phyloP scores from a whole-genome alignment of 1,284 basidiomycete species.

The Lignosus rhinocerotis region DNA sequence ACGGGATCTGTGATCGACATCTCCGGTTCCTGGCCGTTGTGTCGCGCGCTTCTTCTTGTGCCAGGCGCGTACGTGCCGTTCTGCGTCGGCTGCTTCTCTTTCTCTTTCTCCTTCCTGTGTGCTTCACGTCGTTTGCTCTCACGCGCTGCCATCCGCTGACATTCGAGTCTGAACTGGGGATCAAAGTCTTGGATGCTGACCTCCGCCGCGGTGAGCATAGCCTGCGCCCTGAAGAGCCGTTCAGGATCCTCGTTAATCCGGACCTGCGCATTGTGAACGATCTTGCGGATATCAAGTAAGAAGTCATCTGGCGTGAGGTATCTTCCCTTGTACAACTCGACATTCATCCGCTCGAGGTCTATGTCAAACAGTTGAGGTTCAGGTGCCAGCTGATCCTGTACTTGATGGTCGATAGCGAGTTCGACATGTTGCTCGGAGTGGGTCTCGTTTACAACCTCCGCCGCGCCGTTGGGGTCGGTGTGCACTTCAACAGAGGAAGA shows the following conservation, averaged over 20 bases:
- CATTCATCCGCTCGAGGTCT: conserved; percentile 91
- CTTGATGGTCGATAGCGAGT: conserved; percentile 23
- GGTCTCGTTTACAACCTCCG: conserved; percentile 46
- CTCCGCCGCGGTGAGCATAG: conserved; percentile 87
- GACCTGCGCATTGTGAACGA: conserved; percentile 84
- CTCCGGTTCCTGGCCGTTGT: conserved; percentile 72
- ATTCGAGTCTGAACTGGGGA: conserved; percentile 78
- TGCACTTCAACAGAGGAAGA: conserved; percentile 44
- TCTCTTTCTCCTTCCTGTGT: conserved; percentile 51
- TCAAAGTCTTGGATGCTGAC: conserved; percentile 93
- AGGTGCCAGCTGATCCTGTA: conserved; percentile 23
- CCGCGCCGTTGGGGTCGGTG: conserved; percentile 41
- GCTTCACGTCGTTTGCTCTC: conserved; percentile 72
- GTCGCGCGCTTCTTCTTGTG: conserved; percentile 66
- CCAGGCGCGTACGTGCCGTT: conserved; percentile 41
- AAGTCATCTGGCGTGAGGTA: conserved; percentile 91
- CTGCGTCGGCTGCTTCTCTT: conserved; percentile 39
- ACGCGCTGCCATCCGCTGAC: conserved; percentile 84
- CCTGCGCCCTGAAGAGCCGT: conserved; percentile 78
- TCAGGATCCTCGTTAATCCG: conserved; percentile 73
- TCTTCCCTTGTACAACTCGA: conserved; percentile 81
- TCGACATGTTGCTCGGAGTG: conserved; percentile 25
- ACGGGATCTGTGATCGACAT: conserved; percentile 69
- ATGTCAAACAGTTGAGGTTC: conserved; percentile 66
- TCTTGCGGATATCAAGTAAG: conserved; percentile 85